These are phyloP conservation scores for Chalciporus sp. DNA, from an alignment of 1,284 basidiomycete genomes.

Conservation along the genomic window DNA sequence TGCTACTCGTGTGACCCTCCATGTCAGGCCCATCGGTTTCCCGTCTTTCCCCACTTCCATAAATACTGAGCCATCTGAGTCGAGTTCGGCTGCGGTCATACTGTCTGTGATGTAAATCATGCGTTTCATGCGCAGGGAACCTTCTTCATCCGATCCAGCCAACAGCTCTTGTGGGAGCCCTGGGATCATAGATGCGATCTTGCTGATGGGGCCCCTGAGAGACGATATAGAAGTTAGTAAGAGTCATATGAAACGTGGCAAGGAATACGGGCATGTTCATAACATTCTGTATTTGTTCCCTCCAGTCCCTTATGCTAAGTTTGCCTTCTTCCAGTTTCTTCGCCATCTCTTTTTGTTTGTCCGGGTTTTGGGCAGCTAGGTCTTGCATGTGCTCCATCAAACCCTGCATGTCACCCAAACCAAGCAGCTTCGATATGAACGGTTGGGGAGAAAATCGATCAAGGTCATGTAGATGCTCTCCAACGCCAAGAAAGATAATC, in stretches of 20 bases:
- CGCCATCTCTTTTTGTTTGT: conserved; percentile 97
- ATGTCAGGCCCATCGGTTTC: conserved; percentile 81
- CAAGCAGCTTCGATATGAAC: conserved; percentile 96
- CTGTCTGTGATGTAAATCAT: conserved; percentile 99
- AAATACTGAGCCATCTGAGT: conserved; percentile 93
- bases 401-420: conserved; percentile 95
- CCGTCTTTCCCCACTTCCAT: conserved; percentile 84
- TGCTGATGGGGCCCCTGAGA: conserved; percentile 90
- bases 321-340: conserved; percentile 98
- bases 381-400: conserved; percentile 99
- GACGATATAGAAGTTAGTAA: conserved; percentile 8
- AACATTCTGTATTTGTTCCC: conserved; percentile 95
- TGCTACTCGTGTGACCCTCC: conserved; percentile 88
- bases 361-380: conserved; percentile 88
- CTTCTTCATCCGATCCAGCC: conserved; percentile 90
- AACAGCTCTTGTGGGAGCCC: conserved; percentile 91
- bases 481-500: conserved; percentile 98
- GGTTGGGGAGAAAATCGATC: conserved; percentile 96
- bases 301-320: conserved; percentile 95
- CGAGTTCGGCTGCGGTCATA: conserved; percentile 92
- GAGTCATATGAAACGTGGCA: conserved; percentile 2
- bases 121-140: conserved; percentile 89
- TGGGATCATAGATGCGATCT: conserved; percentile 99
- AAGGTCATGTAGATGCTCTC: conserved; percentile 95
- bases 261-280: conserved; percentile 85